A percentile compares a stretch with the other conserved stretches of the same genome.
Conservation (phyloP, 148 eudicot genomes). For the Cornus suecica region DNA sequence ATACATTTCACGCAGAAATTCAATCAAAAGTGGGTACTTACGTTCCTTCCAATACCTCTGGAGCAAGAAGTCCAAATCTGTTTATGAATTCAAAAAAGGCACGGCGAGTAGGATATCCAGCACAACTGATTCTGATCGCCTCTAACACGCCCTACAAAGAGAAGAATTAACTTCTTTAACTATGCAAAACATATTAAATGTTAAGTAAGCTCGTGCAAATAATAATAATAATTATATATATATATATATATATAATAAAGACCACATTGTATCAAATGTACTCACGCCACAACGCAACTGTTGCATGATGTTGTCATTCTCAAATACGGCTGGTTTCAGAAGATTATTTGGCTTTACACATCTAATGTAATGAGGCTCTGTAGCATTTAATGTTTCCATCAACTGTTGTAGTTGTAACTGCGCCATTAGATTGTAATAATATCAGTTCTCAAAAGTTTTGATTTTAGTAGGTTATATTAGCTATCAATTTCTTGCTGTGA, state of each 20-base stretch:
- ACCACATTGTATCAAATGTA: conserved; percentile 20
- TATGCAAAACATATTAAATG: neutral
- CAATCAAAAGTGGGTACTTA: conserved; percentile 30
- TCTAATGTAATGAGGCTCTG: conserved; percentile 93
- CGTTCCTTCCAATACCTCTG: conserved; percentile 66
- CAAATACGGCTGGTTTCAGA: conserved; percentile 84
- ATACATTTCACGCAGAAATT: neutral
- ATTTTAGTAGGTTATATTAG: neutral
- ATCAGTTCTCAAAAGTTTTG: conserved; percentile 8
- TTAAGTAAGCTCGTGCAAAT: too few relatives aligned
- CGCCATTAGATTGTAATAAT: conserved; percentile 25
- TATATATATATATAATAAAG: neutral
- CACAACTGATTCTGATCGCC: conserved; percentile 99
- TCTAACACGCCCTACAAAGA: conserved; percentile 87
- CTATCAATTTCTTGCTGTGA: conserved; percentile 4
- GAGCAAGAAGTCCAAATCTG: conserved; percentile 96
- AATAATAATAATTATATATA: neutral
- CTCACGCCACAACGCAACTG: conserved; percentile 99
- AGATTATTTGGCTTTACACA: conserved; percentile 96
- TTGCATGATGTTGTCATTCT: conserved; percentile 85
- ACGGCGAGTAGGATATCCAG: conserved; percentile 98
- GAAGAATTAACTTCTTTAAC: neutral
- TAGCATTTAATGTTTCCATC: conserved; percentile 90
- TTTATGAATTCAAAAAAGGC: conserved; percentile 90
- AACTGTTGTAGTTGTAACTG: conserved; percentile 89